Evolutionary conservation across 495 filamentous ascomycete species (phyloP).

Genomic region (Hyphodiscus hymeniophilus): DNA sequence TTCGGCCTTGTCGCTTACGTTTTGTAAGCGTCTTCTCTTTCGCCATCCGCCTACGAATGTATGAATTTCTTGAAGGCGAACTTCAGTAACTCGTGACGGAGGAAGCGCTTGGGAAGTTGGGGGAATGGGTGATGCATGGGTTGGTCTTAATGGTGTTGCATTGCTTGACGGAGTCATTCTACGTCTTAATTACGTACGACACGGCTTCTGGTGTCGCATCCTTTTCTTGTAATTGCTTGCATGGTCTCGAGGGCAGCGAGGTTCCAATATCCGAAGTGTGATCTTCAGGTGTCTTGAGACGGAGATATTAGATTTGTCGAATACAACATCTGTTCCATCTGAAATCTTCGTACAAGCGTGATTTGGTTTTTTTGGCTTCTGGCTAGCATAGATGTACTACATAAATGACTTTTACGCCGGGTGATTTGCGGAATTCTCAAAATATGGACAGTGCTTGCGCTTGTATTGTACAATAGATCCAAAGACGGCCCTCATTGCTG

Average conservation of each 20-base stretch:
- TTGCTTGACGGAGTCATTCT: constrained; percentile 30
- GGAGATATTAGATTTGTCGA: constrained; percentile 16
- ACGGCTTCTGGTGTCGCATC: constrained; percentile 26
- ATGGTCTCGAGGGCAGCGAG: constrained; percentile 21
- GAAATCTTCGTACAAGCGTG: too few relatives aligned
- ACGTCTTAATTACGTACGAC: constrained; percentile 17
- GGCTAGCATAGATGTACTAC: constrained; percentile 17
- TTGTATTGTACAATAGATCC: constrained; percentile 22
- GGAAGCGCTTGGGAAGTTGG: constrained; percentile 25
- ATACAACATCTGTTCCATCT: constrained; percentile 27
- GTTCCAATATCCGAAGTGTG: constrained; percentile 23
- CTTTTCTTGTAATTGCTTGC: constrained; percentile 37
- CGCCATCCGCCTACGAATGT: constrained; percentile 16
- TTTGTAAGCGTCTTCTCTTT: constrained; percentile 51
- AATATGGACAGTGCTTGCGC: constrained; percentile 11
- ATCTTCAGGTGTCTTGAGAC: constrained; percentile 29
- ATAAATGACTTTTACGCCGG: constrained; percentile 25
- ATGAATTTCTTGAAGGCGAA: constrained; percentile 8
- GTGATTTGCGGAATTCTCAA: constrained; percentile 33
- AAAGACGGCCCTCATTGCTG: constrained; percentile 27
- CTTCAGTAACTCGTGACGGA: constrained; percentile 30
- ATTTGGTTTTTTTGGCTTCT: too few relatives aligned
- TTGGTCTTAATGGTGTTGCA: constrained; percentile 28
- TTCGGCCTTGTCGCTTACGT: constrained; percentile 66
- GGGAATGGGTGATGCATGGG: constrained; percentile 22